Base-by-base conservation (phyloP, 2,329 filamentous ascomycete genomes). In the Mariannaea elegans region DNA sequence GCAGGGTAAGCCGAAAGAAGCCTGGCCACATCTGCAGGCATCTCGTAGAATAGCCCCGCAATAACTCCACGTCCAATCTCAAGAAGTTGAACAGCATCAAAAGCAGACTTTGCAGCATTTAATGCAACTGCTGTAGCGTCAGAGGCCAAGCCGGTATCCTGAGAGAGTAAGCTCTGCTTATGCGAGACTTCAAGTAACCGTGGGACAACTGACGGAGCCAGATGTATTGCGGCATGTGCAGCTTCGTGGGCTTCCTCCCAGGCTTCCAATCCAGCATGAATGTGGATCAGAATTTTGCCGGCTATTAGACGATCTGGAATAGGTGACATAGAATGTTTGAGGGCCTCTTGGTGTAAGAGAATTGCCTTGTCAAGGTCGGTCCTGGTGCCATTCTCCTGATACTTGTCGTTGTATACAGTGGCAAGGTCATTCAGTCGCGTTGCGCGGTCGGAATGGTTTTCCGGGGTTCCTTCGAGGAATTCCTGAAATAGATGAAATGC, bases 101-200 rank as follows among this genome's bases (percentile, higher is more conserved):
- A 21, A 9, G 48, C 36, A 5, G 16, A 34, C 13, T 42, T 42
- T 5, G 23, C 48, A 31, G 38, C 36, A 7, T 19, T 5, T 3
- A 51, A n/a, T 3, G 48, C 48, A 8, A 36, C 38, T 7, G 48
- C 48, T 21, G 48, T 36, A n/a, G 36, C 48, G 14, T 51, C 36
- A 24, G 48, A 41, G 21, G 48, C 48, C 4, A 51, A 14, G 5
- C 48, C 36, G 9, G 24, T 24, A 6, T 32, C n/a, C 0, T 13
- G 6, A 5, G 13, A 6, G 7, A 51, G 36, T 13, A 18, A 19
- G 16, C 41, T 4, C 31, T 51, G 48, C 13, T 32, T 51, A 36
- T 51, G 36, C 14, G 36, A 39, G 16, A 16, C 41, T 10, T 18
- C 10, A 3, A 50, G 47, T 7, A 23, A 39, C 4, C 34, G 47